Evolutionary conservation across 2,329 filamentous ascomycete species (phyloP).

Genomic region (Diaporthe humulicola): DNA sequence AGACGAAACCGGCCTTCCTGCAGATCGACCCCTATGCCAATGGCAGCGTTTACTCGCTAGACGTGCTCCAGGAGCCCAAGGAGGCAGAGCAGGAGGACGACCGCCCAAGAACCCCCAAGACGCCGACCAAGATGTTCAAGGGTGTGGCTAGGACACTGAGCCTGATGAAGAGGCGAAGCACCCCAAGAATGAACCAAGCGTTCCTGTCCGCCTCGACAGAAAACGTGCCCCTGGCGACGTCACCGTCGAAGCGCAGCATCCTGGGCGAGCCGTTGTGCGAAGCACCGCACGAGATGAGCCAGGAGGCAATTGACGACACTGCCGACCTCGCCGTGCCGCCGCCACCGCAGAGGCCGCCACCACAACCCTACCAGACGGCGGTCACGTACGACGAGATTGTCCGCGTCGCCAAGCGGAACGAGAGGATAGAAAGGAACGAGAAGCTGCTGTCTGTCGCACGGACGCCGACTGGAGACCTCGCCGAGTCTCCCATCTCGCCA

Average conservation of each 20-base stretch:
- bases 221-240: constrained; percentile 47
- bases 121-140: constrained; percentile 63
- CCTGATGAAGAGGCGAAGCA: constrained; percentile 68
- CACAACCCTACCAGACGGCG: constrained; percentile 47
- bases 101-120: constrained; percentile 56
- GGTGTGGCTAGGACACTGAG: constrained; percentile 63
- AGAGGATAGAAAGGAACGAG: constrained; percentile 29
- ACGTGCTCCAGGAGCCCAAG: constrained; percentile 43
- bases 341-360: constrained; percentile 46
- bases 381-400: constrained; percentile 64
- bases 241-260: constrained; percentile 46
- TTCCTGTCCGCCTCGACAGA: constrained; percentile 51
- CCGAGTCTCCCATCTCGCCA: constrained; percentile 36
- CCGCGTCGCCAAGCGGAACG: constrained; percentile 58
- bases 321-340: constrained; percentile 48
- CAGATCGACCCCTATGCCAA: constrained; percentile 67
- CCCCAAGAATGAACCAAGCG: constrained; percentile 58
- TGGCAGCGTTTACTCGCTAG: constrained; percentile 51
- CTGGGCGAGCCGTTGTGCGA: constrained; percentile 42
- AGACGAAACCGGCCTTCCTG: constrained; percentile 62
- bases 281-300: constrained; percentile 26
- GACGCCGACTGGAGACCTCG: constrained; percentile 9
- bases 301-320: constrained; percentile 1
- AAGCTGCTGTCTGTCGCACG: constrained; percentile 30
- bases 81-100: constrained; percentile 47